Evolutionary conservation across 2,329 filamentous ascomycete species (phyloP).

Genomic region (Leptographium radiaticola): DNA sequence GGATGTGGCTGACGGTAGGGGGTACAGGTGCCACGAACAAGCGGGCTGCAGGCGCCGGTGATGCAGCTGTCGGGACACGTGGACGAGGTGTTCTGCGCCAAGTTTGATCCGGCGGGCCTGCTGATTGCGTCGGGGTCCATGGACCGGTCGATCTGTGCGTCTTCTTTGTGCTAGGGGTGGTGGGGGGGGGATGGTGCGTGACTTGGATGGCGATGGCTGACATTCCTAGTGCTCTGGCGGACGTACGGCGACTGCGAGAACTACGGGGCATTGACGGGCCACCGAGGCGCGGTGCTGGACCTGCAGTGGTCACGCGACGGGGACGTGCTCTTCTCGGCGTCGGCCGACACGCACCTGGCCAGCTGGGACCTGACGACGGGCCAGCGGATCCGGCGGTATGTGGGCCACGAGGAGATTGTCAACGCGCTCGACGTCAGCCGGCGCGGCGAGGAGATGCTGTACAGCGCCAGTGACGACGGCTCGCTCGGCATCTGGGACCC

Average conservation of each 20-base stretch:
- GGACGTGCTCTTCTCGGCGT: constrained; percentile 78
- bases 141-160: constrained; percentile 78
- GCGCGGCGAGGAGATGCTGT: constrained; percentile 77
- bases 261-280: constrained; percentile 76
- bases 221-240: constrained; percentile 67
- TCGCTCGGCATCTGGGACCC: constrained; percentile 95
- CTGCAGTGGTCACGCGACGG: constrained; percentile 96
- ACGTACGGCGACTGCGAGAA: constrained; percentile 91
- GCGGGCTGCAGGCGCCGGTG: constrained; percentile 73
- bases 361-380: constrained; percentile 93
- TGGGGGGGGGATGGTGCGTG: not conserved
- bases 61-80: constrained; percentile 78
- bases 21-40: constrained; percentile 55
- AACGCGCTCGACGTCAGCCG: constrained; percentile 82
- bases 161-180: not conserved
- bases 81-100: constrained; percentile 83
- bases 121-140: constrained; percentile 90
- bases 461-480: constrained; percentile 88
- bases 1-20: not conserved
- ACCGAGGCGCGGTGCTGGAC: constrained; percentile 83
- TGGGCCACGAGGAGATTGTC: constrained; percentile 92
- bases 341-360: constrained; percentile 82
- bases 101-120: constrained; percentile 80
- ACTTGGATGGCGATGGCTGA: not conserved
- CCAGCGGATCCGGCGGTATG: constrained; percentile 79